Percentiles rank a stretch among this genome's conserved stretches.
phyloP scores from a whole-genome alignment of 306 rosid species.

The Quercus dentata region DNA sequence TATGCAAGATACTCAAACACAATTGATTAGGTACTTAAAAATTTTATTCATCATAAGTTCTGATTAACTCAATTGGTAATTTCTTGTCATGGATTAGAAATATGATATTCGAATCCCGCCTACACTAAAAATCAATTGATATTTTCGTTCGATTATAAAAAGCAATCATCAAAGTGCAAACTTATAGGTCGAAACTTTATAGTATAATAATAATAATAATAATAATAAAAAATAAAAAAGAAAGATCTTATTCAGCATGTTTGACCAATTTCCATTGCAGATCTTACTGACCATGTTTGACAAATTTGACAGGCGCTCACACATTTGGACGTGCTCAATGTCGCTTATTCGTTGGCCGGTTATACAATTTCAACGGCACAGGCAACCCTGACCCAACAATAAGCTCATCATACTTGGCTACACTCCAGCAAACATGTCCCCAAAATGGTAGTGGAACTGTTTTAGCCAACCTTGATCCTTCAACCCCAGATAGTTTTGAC shows the following conservation, averaged over 20 bases:
- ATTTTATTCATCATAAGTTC: too few species aligned
- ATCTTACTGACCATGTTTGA: neutral
- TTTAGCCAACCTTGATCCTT: constrained; percentile 46
- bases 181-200: too few species aligned
- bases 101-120: rapidly evolving
- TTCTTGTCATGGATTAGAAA: rapidly evolving
- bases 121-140: too few species aligned
- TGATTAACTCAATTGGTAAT: too few species aligned
- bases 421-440: constrained; percentile 58
- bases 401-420: constrained; percentile 42
- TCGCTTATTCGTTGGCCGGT: constrained; percentile 35
- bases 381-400: constrained; percentile 59
- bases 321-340: constrained; percentile 73
- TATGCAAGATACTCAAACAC: too few species aligned
- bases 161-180: too few species aligned
- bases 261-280: too few species aligned
- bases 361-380: constrained; percentile 43
- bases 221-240: too few species aligned
- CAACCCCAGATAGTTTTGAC: constrained; percentile 43
- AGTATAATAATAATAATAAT: too few species aligned
- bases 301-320: constrained; percentile 55
- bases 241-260: neutral
- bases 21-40: too few species aligned
- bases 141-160: rapidly evolving
- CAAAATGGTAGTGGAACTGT: constrained; percentile 40